phyloP scores from a whole-genome alignment of 108 stramenopile species.

The Skeletonema tropicum region DNA sequence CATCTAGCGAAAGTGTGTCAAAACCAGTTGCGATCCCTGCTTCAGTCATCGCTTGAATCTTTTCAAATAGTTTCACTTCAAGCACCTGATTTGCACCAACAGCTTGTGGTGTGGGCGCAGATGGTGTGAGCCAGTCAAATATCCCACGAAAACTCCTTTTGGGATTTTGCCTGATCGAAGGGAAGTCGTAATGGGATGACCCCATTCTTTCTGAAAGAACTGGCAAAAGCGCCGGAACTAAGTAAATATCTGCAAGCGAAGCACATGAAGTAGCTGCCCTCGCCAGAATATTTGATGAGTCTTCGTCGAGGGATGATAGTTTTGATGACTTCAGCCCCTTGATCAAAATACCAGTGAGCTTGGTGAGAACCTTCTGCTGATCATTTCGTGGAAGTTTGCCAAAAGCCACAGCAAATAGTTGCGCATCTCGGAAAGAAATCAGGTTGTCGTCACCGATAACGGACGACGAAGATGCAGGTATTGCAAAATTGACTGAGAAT shows the following conservation, averaged over 20 bases:
- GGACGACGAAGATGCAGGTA: neutral
- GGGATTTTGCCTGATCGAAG: slow-evolving; percentile 14
- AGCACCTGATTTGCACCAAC: neutral
- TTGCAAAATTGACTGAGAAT: slow-evolving; percentile 5
- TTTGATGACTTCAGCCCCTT: slow-evolving; percentile 22
- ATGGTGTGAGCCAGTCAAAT: slow-evolving; percentile 67
- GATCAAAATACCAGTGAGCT: slow-evolving; percentile 32
- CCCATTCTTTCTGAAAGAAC: slow-evolving; percentile 34
- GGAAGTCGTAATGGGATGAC: slow-evolving; percentile 35
- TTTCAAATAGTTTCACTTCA: slow-evolving; percentile 21
- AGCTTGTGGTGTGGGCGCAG: slow-evolving; percentile 41
- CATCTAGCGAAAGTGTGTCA: slow-evolving; percentile 51
- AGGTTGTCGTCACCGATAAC: slow-evolving; percentile 38
- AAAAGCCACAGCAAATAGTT: slow-evolving; percentile 57
- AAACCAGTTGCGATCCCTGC: slow-evolving; percentile 57
- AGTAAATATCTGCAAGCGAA: slow-evolving; percentile 48
- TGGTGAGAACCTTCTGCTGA: slow-evolving; percentile 41
- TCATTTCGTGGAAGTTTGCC: slow-evolving; percentile 40
- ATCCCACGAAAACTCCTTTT: slow-evolving; percentile 61
- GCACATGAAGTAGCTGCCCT: slow-evolving; percentile 58
- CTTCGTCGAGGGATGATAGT: slow-evolving; percentile 18
- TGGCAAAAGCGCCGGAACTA: slow-evolving; percentile 15
- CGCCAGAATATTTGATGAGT: slow-evolving; percentile 59
- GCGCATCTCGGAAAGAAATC: slow-evolving; percentile 53
- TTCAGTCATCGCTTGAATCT: slow-evolving; percentile 34